phyloP scores from a whole-genome alignment of 495 filamentous ascomycete species.

The Penicillium taxi region DNA sequence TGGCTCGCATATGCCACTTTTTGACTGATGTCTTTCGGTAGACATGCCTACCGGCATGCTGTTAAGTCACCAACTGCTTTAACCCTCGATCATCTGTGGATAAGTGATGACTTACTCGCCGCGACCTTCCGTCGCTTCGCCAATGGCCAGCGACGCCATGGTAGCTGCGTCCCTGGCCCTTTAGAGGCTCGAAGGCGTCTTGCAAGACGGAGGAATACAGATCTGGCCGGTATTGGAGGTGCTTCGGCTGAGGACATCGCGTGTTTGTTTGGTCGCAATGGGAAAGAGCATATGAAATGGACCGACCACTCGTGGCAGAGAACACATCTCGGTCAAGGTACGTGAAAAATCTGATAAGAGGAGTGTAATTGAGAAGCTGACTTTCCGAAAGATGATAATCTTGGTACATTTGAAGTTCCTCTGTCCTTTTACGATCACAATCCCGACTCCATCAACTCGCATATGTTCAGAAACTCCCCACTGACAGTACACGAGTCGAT shows the following conservation, averaged over 20 bases:
- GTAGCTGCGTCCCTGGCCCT: constrained; percentile 50
- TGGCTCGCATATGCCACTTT: constrained; percentile 19
- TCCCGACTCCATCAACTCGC: constrained; percentile 8
- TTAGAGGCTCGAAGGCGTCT: constrained; percentile 50
- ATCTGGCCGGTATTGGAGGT: constrained; percentile 30
- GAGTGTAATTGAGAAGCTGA: constrained; percentile 1
- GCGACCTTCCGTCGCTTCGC: constrained; percentile 43
- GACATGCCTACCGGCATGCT: constrained; percentile 39
- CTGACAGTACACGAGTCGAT: neutral
- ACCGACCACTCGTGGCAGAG: constrained; percentile 25
- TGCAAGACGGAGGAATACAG: constrained; percentile 44
- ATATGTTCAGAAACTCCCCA: neutral
- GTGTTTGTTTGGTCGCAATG: constrained; percentile 38
- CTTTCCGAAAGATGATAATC: constrained; percentile 4
- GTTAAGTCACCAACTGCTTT: constrained; percentile 20
- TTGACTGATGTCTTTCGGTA: constrained; percentile 35
- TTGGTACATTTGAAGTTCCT: constrained; percentile 8
- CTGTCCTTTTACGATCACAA: constrained; percentile 20
- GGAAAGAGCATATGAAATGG: constrained; percentile 40
- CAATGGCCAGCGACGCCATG: constrained; percentile 39
- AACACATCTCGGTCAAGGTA: constrained; percentile 22
- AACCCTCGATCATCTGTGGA: constrained; percentile 41
- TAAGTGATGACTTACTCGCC: constrained; percentile 47
- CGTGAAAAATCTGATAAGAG: constrained; percentile 1
- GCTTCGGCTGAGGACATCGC: constrained; percentile 30